Percentiles rank a stretch among this genome's conserved stretches.
phyloP scores from a whole-genome alignment of 106 monocot genomes.

The Dendrobium officinale region DNA sequence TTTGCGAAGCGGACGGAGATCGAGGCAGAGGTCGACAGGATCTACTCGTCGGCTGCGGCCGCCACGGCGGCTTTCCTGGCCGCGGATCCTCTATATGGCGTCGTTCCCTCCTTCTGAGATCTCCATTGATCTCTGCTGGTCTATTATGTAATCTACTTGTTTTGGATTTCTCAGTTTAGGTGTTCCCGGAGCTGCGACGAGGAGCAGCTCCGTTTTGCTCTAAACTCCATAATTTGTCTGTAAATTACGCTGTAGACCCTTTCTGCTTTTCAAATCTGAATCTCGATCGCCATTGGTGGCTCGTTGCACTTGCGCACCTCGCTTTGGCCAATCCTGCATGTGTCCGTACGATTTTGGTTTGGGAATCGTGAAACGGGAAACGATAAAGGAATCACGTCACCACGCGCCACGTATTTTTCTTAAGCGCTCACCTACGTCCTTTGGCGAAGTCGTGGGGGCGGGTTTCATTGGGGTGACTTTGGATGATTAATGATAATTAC shows the following conservation, averaged over 20 bases:
- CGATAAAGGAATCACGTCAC: too few relatives aligned
- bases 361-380: background rate
- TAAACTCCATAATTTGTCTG: background rate
- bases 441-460: too few relatives aligned
- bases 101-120: slow-evolving; percentile 37
- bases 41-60: slow-evolving; percentile 20
- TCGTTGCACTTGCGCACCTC: background rate
- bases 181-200: background rate
- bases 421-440: too few relatives aligned
- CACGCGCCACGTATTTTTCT: too few relatives aligned
- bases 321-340: background rate
- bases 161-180: background rate
- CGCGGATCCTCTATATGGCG: slow-evolving; percentile 33
- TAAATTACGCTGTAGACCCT: background rate
- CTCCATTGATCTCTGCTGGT: background rate
- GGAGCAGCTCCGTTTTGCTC: background rate
- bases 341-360: background rate
- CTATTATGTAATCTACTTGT: background rate
- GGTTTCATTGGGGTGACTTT: too few relatives aligned
- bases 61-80: slow-evolving; percentile 14
- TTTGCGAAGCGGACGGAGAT: slow-evolving; percentile 54
- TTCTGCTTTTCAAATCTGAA: background rate
- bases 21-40: slow-evolving; percentile 21
- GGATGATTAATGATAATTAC: too few relatives aligned
- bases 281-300: background rate